Base-by-base conservation (phyloP, 176 grass and related monocot genomes). In the Carex pumila region DNA sequence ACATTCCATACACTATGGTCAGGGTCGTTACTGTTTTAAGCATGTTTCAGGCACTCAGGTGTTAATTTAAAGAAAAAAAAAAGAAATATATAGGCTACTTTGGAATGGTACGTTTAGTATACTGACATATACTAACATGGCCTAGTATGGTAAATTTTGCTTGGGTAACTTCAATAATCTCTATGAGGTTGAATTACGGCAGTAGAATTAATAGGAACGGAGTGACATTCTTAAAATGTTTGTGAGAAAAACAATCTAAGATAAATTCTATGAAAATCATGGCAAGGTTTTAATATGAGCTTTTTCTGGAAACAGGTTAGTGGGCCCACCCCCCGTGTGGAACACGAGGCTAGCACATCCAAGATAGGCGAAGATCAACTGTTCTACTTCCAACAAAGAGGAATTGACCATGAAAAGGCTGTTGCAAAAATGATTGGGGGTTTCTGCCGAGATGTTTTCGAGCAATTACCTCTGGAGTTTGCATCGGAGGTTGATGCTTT, bases 301-400 rank as follows among this genome's bases (percentile, higher is more conserved):
- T 49, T 85, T 64, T 79, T 34, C 18, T 82, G 79, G 7, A 83
- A 62, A 90, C 91, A 99, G 96, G 96, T 95, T 83, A 91, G 88
- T 39, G 88, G 91, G 41, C 87, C 90, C 66, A 89, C 91, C 13
- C 86, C 88, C 12, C 80, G 90, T 72, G 89, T 99, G 25, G 96
- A 99, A 85, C 96, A 99, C 17, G 96, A 99, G 84, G 96, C 96
- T 25, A 99, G 96, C 84, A 99, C 96, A 66, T 99, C 96, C 9
- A 99, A 99, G 86, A 99, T 99, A 10, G 96, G 96, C 56, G 96
- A 99, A 88, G 96, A 95, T 29, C 96, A 99, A 74, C 88, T 99
- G 21, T 99, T 99, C 55, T 99, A 99, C 86, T 99, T 99, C 77
- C 93, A 99, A 85, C 93, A 99, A 87, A 94, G 96, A 80, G 96